Percentiles rank a stretch among this genome's conserved stretches.
phyloP scores from a whole-genome alignment of 2,329 filamentous ascomycete genomes.

The Neurospora sp. region DNA sequence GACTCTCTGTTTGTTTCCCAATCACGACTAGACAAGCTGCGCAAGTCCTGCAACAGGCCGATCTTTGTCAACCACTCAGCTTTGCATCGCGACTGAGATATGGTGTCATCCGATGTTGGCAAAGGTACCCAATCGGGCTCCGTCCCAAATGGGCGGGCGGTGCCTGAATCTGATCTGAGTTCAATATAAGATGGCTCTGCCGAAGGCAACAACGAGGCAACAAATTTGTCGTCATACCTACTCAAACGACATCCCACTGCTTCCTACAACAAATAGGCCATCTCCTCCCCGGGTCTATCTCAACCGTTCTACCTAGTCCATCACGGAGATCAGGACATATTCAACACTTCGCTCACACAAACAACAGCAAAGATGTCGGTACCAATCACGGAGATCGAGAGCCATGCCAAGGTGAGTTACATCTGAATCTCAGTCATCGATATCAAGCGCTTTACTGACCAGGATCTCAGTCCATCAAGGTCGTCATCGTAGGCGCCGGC shows the following conservation, averaged over 20 bases:
- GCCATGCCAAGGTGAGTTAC: constrained; percentile 3
- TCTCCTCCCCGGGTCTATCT: neutral
- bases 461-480: constrained; percentile 18
- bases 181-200: neutral
- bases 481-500: constrained; percentile 20
- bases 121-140: neutral
- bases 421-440: neutral
- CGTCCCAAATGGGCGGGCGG: neutral
- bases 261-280: neutral
- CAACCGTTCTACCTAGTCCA: neutral
- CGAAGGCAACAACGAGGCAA: neutral
- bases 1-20: neutral
- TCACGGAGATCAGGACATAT: neutral
- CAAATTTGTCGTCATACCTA: neutral
- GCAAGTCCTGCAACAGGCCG: neutral
- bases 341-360: neutral
- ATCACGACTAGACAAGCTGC: neutral
- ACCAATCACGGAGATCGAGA: neutral
- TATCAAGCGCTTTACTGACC: neutral
- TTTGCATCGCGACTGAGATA: neutral
- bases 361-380: neutral
- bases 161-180: neutral
- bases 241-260: neutral
- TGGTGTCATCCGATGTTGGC: neutral
- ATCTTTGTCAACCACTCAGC: neutral